These are phyloP conservation scores for Meyerozyma sp. DNA, from an alignment of 1,139 yeast genomes.

Conservation along the genomic window DNA sequence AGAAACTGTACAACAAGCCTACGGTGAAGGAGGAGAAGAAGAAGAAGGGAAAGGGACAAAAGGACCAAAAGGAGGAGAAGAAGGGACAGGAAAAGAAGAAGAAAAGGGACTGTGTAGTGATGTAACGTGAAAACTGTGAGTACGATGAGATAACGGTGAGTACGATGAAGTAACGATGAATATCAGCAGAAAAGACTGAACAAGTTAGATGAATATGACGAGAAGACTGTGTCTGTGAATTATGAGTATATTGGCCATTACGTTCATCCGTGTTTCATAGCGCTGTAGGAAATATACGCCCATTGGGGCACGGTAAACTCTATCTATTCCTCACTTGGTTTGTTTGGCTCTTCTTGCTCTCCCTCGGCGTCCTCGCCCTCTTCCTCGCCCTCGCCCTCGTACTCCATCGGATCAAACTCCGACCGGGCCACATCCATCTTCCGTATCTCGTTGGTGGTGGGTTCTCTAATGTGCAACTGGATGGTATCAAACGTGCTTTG, in stretches of 20 bases:
- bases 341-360: constrained; percentile 6
- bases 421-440: constrained; percentile 65
- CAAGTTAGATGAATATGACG: too few relatives aligned
- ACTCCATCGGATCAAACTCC: constrained; percentile 72
- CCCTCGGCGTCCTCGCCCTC: constrained; percentile 23
- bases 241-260: too few relatives aligned
- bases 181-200: too few relatives aligned
- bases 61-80: background rate
- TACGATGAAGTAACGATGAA: too few relatives aligned
- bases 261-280: too few relatives aligned
- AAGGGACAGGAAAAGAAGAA: background rate
- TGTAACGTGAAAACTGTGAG: background rate
- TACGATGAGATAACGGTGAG: too few relatives aligned
- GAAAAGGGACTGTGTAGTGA: constrained; percentile 1
- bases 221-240: too few relatives aligned
- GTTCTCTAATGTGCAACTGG: constrained; percentile 63
- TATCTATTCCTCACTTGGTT: too few relatives aligned
- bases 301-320: too few relatives aligned
- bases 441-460: constrained; percentile 64
- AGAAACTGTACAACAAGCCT: constrained; percentile 17
- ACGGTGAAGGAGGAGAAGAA: constrained; percentile 2
- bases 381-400: constrained; percentile 47
- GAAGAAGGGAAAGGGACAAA: background rate
- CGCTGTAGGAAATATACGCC: too few relatives aligned
- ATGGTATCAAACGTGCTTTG: constrained; percentile 51